phyloP scores from a whole-genome alignment of 345 rosid genomes.

The Carallia pectinifolia region DNA sequence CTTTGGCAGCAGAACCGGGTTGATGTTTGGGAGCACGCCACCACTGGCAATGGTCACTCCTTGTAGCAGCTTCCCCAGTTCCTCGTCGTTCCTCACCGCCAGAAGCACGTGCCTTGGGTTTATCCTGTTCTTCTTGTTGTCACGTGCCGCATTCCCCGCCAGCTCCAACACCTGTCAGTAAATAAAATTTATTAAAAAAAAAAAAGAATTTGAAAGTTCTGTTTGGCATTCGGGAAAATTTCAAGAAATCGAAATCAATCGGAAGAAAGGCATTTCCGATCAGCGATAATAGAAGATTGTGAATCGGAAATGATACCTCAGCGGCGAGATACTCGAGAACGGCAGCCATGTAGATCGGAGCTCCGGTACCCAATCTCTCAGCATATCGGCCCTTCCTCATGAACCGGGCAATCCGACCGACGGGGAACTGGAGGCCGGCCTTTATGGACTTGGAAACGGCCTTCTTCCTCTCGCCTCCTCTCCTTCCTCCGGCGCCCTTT shows the following conservation, averaged over 20 bases:
- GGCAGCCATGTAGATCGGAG: constrained; percentile 23
- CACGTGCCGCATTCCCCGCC: constrained; percentile 28
- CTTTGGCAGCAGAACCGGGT: constrained; percentile 24
- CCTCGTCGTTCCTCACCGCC: constrained; percentile 27
- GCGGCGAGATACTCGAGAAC: constrained; percentile 32
- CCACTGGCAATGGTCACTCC: constrained; percentile 26
- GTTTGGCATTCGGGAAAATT: background rate
- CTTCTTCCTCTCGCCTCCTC: constrained; percentile 22
- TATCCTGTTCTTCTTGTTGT: constrained; percentile 31
- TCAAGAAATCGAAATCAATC: background rate
- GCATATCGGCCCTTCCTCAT: constrained; percentile 28
- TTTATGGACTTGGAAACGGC: constrained; percentile 16
- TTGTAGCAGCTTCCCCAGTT: constrained; percentile 24
- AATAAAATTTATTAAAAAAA: background rate
- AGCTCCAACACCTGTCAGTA: constrained; percentile 20
- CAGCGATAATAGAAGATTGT: background rate
- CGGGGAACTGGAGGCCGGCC: constrained; percentile 29
- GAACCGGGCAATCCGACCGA: constrained; percentile 21
- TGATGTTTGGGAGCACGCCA: constrained; percentile 24
- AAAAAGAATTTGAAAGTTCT: background rate
- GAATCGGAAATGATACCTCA: constrained; percentile 9
- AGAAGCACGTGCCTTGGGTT: constrained; percentile 23
- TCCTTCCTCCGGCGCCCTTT: constrained; percentile 27
- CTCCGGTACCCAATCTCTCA: constrained; percentile 14
- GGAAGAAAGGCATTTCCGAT: background rate